Conservation (phyloP, 768 basidiomycete genomes). For the Boletus pseudopeckii region DNA sequence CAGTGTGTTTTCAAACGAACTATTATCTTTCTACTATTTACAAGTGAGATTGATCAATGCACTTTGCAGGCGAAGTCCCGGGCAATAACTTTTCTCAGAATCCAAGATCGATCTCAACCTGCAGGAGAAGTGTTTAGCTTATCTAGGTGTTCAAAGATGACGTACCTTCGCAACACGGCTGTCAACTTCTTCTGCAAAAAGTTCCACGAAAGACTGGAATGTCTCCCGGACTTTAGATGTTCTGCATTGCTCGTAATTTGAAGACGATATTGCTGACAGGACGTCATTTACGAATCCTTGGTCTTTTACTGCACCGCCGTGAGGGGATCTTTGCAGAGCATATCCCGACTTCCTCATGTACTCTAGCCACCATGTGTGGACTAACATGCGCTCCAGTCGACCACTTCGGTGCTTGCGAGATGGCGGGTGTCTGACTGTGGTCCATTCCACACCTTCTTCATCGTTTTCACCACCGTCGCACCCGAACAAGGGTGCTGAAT, state of each 20-base stretch:
- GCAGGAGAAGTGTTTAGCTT: neutral
- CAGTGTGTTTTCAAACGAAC: slow-evolving; percentile 8
- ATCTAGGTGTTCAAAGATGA: neutral
- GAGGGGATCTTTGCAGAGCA: slow-evolving; percentile 1
- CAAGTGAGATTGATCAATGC: neutral
- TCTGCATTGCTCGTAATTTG: neutral
- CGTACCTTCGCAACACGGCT: slow-evolving; percentile 4
- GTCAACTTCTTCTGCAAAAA: slow-evolving; percentile 8
- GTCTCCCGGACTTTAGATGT: neutral
- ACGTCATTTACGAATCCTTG: neutral
- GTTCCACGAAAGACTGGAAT: slow-evolving; percentile 11
- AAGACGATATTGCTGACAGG: neutral
- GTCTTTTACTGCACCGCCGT: slow-evolving; percentile 1
- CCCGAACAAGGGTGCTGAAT: neutral
- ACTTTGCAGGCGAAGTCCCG: neutral
- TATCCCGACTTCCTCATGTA: slow-evolving; percentile 13
- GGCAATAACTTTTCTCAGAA: neutral
- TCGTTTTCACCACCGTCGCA: neutral
- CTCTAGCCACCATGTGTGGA: slow-evolving; percentile 15
- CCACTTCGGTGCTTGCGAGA: slow-evolving; percentile 4
- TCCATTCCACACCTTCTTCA: neutral
- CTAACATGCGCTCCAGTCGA: neutral
- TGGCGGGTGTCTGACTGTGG: neutral
- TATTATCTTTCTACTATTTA: slow-evolving; percentile 9
- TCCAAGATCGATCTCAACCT: slow-evolving; percentile 13